These are phyloP conservation scores for Pulveroboletus sp. DNA, from an alignment of 768 basidiomycete genomes.

Conservation along the genomic window DNA sequence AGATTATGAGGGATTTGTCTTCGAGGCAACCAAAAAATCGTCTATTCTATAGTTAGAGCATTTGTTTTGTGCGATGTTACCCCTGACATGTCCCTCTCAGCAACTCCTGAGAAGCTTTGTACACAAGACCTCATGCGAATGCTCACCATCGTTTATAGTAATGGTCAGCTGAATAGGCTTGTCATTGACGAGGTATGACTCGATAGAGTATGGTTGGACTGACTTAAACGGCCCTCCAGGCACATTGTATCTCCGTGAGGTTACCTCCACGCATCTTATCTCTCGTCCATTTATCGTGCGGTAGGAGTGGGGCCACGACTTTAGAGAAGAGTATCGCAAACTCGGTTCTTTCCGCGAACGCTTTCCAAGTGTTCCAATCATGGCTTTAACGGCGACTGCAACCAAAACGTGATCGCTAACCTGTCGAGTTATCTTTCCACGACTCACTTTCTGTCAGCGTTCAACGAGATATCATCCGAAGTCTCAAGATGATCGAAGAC, in stretches of 20 bases:
- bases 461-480: constrained; percentile 65
- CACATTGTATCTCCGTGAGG: constrained; percentile 76
- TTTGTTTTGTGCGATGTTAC: neutral
- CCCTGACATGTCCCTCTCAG: constrained; percentile 32
- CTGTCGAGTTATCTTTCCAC: neutral
- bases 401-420: constrained; percentile 48
- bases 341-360: constrained; percentile 65
- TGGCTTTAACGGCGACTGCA: constrained; percentile 84
- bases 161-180: constrained; percentile 60
- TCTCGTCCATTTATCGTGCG: neutral
- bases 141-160: constrained; percentile 47
- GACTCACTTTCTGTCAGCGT: constrained; percentile 45
- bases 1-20: constrained; percentile 61
- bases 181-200: constrained; percentile 72
- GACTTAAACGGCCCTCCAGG: constrained; percentile 37
- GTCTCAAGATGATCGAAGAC: constrained; percentile 52
- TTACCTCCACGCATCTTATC: neutral
- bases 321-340: constrained; percentile 66
- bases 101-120: constrained; percentile 72
- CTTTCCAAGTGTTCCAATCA: constrained; percentile 71
- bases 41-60: constrained; percentile 65
- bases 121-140: constrained; percentile 48
- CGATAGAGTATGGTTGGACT: neutral
- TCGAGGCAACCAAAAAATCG: constrained; percentile 55
- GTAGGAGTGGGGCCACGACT: constrained; percentile 85